Base-by-base conservation (phyloP, 2,329 filamentous ascomycete genomes). In the Pseudocercospora cruenta region DNA sequence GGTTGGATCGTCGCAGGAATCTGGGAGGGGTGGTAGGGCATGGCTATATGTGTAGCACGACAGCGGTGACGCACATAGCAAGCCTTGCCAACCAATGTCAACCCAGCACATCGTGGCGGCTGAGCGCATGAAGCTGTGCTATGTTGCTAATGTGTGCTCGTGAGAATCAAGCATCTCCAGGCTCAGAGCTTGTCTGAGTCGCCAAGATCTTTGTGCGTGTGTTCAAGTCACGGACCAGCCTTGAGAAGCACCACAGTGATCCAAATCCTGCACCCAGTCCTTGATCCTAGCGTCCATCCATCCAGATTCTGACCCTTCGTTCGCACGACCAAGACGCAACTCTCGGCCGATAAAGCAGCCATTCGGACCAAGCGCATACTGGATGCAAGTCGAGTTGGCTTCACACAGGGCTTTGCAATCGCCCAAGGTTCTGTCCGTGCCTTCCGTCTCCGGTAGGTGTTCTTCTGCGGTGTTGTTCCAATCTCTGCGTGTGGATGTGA, bases 391-490 rank as follows among this genome's bases (percentile, higher is more conserved):
- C 1, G 47, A 6, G 14, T 68, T 66, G 4, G 19, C 49, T 31
- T 70, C 64, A 57, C 76, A 78, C 12, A 66, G 63, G 21, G 54
- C 62, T 24, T 68, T 62, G 61, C 75, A 77, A 2, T 71, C 70
- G 2, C 68, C 67, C n/a, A 72, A 55, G 5, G 68, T 64, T 3
- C 43, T 62, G 21, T 64, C 61, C 1, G 59, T 53, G 16, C 39
- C 39, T 43, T 43, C 39, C 9, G 61, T 67, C n/a, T 69, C 65
- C 4, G 66, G 67, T 2, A 70, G 45, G 14, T 69, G 51, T 12
- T 68, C 68, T n/a, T 69, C 64, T 7, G 72, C 69, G 7, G 66
- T 53, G 33, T 75, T 78, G 58, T 70, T 69, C 76, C 76, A 78
- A 26, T 73, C 64, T 0, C 21, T 45, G 8, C 72, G 67, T 14